These are phyloP conservation scores for Lentinula lateritia DNA, from an alignment of 768 basidiomycete genomes.

Conservation along the genomic window DNA sequence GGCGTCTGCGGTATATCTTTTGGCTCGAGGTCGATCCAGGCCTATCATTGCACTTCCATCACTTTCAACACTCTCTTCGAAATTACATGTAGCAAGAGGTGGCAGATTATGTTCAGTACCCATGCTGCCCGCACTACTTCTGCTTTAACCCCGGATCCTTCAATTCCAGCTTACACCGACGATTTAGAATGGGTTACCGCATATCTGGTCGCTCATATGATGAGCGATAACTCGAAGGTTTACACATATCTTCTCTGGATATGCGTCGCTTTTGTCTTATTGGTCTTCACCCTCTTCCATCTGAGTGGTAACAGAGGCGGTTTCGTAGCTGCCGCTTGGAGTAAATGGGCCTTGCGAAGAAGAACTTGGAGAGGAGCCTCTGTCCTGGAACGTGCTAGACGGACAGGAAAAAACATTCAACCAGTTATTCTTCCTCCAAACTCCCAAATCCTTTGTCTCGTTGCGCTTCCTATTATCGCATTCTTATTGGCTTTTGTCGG, in stretches of 20 bases:
- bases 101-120: neutral
- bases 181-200: slow-evolving; percentile 48
- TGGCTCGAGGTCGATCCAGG: neutral
- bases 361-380: slow-evolving; percentile 53
- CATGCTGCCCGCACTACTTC: neutral
- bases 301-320: slow-evolving; percentile 36
- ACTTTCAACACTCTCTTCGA: neutral
- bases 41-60: neutral
- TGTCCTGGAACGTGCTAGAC: slow-evolving; percentile 25
- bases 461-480: slow-evolving; percentile 35
- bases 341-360: slow-evolving; percentile 52
- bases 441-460: slow-evolving; percentile 50
- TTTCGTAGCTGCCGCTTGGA: slow-evolving; percentile 44
- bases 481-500: slow-evolving; percentile 51
- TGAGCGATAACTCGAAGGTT: slow-evolving; percentile 44
- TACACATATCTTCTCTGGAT: slow-evolving; percentile 61
- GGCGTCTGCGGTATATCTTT: neutral
- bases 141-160: slow-evolving; percentile 26
- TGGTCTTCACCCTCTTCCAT: slow-evolving; percentile 36
- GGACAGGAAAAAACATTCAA: slow-evolving; percentile 31
- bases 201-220: slow-evolving; percentile 52
- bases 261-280: slow-evolving; percentile 34
- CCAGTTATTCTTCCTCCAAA: slow-evolving; percentile 54
- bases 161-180: slow-evolving; percentile 37
- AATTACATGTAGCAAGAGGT: neutral